Base-by-base conservation (phyloP, 352 stramenopile species). In the Halophytophthora polymorphica region DNA sequence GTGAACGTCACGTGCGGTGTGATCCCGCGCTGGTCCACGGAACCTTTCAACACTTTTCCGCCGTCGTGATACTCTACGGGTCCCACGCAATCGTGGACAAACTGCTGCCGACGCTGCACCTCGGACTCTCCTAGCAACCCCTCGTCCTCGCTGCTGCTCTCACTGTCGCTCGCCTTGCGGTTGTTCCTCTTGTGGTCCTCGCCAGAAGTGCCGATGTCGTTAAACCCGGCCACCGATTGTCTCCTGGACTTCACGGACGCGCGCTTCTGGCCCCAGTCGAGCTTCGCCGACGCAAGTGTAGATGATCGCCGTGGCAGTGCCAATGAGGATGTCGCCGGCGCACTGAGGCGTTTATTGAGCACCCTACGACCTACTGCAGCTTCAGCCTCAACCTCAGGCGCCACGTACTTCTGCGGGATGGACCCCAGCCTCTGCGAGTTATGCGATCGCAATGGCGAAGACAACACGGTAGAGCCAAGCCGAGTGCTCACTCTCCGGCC, bases 1-100 rank as follows among this genome's bases (percentile, higher is more conserved):
- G 71, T 73, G 45, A 90, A 88, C 12, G 76, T 79, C 42, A 87
- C 73, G 15, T 78, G 72, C 7, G 73, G 75, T 5, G 80, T 90
- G 23, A 90, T 84, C 13, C 75, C 80, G 0, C 66, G 75, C 13
- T 66, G 65, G 22, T 90, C 74, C 12, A 90, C 63, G 1, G 50
- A 25, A 0, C 77, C 77, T 42, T 59, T 64, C 29, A 66, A 85
- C 33, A 71, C 40, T 21, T 76, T 58, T 0, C 62, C 66, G 3
- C 71, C 71, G 28, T 90, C 77, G 21, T 77, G 54, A 53, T 85
- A 81, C 17, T 53, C 60, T 25, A 50, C 55, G 7, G 58, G 62
- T 8, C 62, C 58, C 18, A 65, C 41, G 1, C 53, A 45, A 12
- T 60, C 58, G 6, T 57, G 61, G 52, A 62, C 64, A 45, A 69